phyloP scores from a whole-genome alignment of 306 rosid genomes.

The Geum urbanum region DNA sequence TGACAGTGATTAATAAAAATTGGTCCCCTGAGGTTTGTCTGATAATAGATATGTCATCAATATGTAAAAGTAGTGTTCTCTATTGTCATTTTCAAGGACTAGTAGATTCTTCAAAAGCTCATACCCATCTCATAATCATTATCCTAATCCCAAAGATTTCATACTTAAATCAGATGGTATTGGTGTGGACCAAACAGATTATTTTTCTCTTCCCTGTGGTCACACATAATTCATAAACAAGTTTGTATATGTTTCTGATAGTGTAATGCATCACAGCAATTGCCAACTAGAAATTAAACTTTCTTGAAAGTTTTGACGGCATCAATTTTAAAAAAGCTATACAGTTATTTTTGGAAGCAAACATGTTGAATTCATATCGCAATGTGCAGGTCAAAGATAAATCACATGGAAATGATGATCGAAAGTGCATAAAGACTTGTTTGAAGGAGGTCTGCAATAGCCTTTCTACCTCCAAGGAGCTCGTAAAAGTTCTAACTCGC shows the following conservation, averaged over 20 bases:
- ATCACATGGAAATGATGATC: conserved; percentile 30
- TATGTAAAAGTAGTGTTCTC: conserved; percentile 7
- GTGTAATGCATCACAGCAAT: not conserved
- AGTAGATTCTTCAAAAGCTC: not conserved
- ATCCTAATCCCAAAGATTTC: not conserved
- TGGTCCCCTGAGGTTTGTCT: conserved; percentile 14
- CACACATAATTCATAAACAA: not conserved
- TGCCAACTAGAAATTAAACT: not conserved
- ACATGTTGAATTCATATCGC: conserved; percentile 4
- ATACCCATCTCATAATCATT: not conserved
- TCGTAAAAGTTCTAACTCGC: conserved; percentile 62
- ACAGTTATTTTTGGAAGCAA: not conserved
- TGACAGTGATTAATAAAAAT: conserved; percentile 15
- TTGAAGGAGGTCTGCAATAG: conserved; percentile 74
- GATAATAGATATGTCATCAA: conserved; percentile 2
- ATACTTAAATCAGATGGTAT: not conserved
- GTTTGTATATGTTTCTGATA: not conserved
- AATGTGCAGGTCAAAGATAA: conserved; percentile 43
- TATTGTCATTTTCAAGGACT: conserved; percentile 22
- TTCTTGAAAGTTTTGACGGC: not conserved
- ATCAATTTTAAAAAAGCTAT: not conserved
- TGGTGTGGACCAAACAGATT: not conserved
- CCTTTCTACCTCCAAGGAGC: conserved; percentile 69
- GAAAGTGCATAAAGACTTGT: conserved; percentile 35
- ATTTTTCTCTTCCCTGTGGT: not conserved